Percentiles rank a stretch among this genome's conserved stretches.
phyloP scores from a whole-genome alignment of 208 protist genomes.

The Entamoeba moshkovskii region DNA sequence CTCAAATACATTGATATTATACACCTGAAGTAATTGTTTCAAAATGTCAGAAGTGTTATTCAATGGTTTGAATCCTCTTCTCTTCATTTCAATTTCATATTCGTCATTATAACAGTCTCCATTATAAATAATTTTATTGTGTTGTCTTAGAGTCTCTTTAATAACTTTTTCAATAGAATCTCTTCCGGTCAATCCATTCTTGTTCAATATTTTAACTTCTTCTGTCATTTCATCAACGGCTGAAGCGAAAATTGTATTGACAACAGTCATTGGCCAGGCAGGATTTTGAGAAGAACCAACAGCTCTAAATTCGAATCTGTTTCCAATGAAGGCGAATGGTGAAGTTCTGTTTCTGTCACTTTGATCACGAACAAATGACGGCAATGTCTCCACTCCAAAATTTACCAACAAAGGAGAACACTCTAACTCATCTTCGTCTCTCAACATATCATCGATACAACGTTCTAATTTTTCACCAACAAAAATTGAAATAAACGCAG shows the following conservation, averaged over 20 bases:
- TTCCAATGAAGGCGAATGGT: constrained; percentile 60
- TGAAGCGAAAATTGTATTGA: constrained; percentile 56
- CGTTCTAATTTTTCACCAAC: constrained; percentile 35
- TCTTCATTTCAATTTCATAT: not conserved
- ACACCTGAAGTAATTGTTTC: not conserved
- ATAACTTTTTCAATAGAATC: not conserved
- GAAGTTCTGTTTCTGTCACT: constrained; percentile 64
- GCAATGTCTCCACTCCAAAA: not conserved
- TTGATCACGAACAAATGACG: constrained; percentile 27
- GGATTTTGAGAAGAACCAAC: constrained; percentile 43
- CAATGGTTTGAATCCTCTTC: not conserved
- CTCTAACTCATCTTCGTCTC: not conserved
- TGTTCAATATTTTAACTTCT: not conserved
- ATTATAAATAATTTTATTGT: not conserved
- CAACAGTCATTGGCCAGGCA: constrained; percentile 45
- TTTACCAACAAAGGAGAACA: not conserved
- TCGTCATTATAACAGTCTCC: not conserved
- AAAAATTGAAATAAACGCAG: constrained; percentile 61
- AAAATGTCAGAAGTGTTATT: not conserved
- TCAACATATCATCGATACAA: not conserved
- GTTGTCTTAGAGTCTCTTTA: not conserved
- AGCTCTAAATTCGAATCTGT: constrained; percentile 65
- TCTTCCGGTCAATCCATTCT: not conserved
- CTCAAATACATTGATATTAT: not conserved
- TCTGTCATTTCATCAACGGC: constrained; percentile 27